Base-by-base conservation (phyloP, 345 rosid species). In the Murraya koenigii region DNA sequence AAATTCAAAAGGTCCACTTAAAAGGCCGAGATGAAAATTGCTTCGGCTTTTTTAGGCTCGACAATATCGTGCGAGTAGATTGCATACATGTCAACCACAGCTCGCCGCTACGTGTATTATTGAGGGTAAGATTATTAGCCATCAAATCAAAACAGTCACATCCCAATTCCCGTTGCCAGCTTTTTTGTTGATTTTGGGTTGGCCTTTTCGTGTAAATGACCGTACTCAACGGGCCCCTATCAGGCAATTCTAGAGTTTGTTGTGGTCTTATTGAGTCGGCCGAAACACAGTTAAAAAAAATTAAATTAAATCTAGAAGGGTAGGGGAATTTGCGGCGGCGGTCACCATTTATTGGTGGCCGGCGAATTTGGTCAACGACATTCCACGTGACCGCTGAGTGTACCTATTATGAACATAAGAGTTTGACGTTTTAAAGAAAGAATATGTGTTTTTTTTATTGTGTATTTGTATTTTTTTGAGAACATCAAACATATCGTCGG, bases 61-160 rank as follows among this genome's bases (percentile, higher is more conserved):
- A 58, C 74, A 68, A 0, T 47, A 77, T 77, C 74, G 32, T 59
- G 28, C 14, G 19, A 36, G 25, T 58, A 20, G 67, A 77, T 59
- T 38, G 4, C 15, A 4, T 14, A 22, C 68, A 1, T 77, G 74
- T 77, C 68, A 15, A n/a, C 74, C 58, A 59, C 32, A 9, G 59
- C 19, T 2, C 39, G 6, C 22, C 11, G 7, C 39, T 23, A 75
- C 78, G 64, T 66, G 72, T 17, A 66, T 2, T 3, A 13, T 2
- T 20, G 0, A 6, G 10, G 38, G 28, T 66, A 7, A n/a, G 44
- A 52, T 75, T 55, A 55, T 75, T 66, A 35, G 56, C 79, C 55
- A 72, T 77, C 79, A 58, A 39, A 76, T 77, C 73, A 39, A 26
- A 38, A 19, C 66, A 20, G 67, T 77, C 74, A 26, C 66, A 58